These are phyloP conservation scores for Fusarium miscanthi DNA, from an alignment of 2,329 filamentous ascomycete genomes.

Conservation along the genomic window DNA sequence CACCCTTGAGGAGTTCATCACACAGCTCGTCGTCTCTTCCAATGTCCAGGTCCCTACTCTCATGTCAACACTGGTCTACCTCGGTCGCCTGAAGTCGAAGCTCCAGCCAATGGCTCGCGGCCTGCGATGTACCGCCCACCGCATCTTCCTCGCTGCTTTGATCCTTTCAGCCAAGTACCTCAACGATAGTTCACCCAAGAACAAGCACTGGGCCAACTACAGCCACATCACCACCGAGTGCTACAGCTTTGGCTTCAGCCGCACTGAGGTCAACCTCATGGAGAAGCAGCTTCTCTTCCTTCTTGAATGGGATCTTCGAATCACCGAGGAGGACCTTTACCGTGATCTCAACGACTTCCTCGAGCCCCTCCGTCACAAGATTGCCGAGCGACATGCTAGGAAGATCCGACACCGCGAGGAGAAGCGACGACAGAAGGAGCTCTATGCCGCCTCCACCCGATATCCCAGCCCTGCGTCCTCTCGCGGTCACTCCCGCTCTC, in stretches of 20 bases:
- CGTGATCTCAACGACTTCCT: conserved; percentile 89
- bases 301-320: conserved; percentile 92
- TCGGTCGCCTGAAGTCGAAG: conserved; percentile 82
- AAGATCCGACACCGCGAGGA: conserved; percentile 62
- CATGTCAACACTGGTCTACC: conserved; percentile 96
- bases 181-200: conserved; percentile 98
- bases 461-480: conserved; percentile 61
- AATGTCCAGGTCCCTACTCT: conserved; percentile 97
- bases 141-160: conserved; percentile 92
- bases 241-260: conserved; percentile 86
- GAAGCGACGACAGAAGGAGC: conserved; percentile 55
- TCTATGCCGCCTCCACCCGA: conserved; percentile 50
- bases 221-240: conserved; percentile 76
- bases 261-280: conserved; percentile 98
- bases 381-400: conserved; percentile 62
- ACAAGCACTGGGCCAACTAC: conserved; percentile 99
- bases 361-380: conserved; percentile 77
- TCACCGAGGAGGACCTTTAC: conserved; percentile 87
- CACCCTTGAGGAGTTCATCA: conserved; percentile 90
- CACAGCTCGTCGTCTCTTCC: conserved; percentile 87
- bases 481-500: conserved; percentile 56
- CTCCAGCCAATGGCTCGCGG: conserved; percentile 96
- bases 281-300: conserved; percentile 98
- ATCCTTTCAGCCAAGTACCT: conserved; percentile 95
- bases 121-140: conserved; percentile 94